A percentile compares a stretch with the other conserved stretches of the same genome.
Evolutionary conservation across 2,329 filamentous ascomycete genomes (phyloP).

Genomic region (Curvularia sp.): DNA sequence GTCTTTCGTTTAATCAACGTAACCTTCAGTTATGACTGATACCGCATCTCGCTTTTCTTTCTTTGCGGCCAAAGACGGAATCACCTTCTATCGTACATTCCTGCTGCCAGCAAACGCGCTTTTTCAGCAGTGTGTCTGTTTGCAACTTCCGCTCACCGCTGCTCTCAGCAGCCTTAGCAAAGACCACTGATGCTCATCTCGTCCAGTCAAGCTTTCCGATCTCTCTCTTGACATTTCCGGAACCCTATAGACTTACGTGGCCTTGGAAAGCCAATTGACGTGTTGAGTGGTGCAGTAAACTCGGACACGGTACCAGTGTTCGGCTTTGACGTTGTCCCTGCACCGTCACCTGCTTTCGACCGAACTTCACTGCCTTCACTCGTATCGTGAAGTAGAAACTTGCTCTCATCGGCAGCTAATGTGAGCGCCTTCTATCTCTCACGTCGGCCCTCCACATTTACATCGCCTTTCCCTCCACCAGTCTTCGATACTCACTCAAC

Average conservation of each 20-base stretch:
- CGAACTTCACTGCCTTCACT: constrained; percentile 10
- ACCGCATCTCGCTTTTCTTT: background rate
- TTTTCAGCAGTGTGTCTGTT: background rate
- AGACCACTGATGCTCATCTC: background rate
- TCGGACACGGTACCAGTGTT: background rate
- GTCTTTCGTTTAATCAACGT: background rate
- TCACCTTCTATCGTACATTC: background rate
- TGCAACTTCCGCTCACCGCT: constrained; percentile 8
- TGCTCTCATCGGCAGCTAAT: constrained; percentile 6
- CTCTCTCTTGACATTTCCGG: background rate
- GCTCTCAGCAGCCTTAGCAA: background rate
- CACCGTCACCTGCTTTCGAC: background rate
- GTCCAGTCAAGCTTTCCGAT: background rate
- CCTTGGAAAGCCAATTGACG: background rate
- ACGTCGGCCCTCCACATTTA: background rate
- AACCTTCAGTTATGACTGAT: background rate
- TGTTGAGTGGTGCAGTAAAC: background rate
- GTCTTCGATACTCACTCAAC: background rate
- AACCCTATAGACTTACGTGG: background rate
- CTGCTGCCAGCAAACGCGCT: constrained; percentile 4
- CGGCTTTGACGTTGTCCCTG: constrained; percentile 10
- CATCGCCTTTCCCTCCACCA: background rate
- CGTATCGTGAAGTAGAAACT: constrained; percentile 3
- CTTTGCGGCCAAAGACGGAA: background rate
- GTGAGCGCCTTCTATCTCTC: background rate